Conservation (phyloP, 2,329 filamentous ascomycete species). For the Colletotrichum liriopes region DNA sequence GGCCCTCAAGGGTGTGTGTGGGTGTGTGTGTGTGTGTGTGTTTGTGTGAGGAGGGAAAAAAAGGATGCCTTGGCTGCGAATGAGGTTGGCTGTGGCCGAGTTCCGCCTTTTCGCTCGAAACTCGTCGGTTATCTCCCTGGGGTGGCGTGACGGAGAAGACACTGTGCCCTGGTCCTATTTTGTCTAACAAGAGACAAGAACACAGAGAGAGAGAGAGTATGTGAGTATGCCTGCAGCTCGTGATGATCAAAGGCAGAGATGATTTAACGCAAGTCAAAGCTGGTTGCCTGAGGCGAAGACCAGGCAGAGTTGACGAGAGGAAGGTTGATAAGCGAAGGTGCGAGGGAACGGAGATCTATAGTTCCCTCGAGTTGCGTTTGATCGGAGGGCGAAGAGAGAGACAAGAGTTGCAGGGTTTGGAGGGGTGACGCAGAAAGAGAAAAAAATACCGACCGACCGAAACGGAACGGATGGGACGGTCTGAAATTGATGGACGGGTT, state of each 20-base stretch:
- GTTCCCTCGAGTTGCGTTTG: constrained; percentile 19
- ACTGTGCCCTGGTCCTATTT: constrained; percentile 22
- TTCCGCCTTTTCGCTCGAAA: constrained; percentile 43
- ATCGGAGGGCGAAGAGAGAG: constrained; percentile 17
- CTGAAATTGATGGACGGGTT: constrained; percentile 25
- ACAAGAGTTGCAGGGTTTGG: constrained; percentile 17
- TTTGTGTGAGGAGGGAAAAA: constrained; percentile 23
- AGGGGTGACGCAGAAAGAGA: constrained; percentile 14
- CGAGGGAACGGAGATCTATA: background rate
- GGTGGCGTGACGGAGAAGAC: constrained; percentile 39
- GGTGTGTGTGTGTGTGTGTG: background rate
- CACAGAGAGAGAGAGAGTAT: constrained; percentile 1
- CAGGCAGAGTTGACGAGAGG: background rate
- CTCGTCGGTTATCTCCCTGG: constrained; percentile 41
- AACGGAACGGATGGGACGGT: constrained; percentile 27
- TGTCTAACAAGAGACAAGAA: constrained; percentile 15
- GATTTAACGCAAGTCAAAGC: constrained; percentile 11
- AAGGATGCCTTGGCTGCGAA: constrained; percentile 42
- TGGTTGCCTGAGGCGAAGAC: background rate
- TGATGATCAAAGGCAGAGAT: constrained; percentile 10
- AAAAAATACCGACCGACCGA: constrained; percentile 13
- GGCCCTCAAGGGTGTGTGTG: constrained; percentile 26
- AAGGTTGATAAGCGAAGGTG: constrained; percentile 11
- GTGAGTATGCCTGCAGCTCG: background rate
- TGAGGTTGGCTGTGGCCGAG: constrained; percentile 40